Evolutionary conservation across 2,329 filamentous ascomycete genomes (phyloP).

Genomic region (Cercospora nicotianae): DNA sequence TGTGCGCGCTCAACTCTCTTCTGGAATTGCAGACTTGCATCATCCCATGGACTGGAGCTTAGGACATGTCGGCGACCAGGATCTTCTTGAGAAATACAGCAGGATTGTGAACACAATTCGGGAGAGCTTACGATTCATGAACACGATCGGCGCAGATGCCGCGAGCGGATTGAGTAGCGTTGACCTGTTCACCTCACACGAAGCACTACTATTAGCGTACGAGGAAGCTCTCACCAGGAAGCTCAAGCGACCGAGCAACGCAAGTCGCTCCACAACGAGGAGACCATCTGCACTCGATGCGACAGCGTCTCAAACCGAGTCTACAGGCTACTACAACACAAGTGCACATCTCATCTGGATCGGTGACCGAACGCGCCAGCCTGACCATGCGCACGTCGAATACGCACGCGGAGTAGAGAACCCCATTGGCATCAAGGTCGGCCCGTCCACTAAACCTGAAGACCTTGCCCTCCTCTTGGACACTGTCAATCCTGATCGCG

Average conservation of each 20-base stretch:
- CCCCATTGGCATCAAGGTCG: conserved; percentile 94
- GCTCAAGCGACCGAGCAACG: conserved; percentile 63
- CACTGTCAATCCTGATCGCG: conserved; percentile 76
- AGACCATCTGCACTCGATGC: conserved; percentile 3
- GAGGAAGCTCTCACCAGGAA: conserved; percentile 82
- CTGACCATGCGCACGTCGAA: conserved; percentile 91
- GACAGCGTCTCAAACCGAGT: conserved; percentile 12
- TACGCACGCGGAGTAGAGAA: conserved; percentile 97
- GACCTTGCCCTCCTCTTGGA: conserved; percentile 80
- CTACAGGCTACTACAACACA: conserved; percentile 82
- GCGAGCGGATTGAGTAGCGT: conserved; percentile 83
- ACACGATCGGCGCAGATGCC: conserved; percentile 85
- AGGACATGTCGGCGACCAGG: conserved; percentile 82
- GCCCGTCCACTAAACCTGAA: conserved; percentile 73
- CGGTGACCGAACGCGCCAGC: conserved; percentile 89
- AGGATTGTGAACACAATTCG: conserved; percentile 81
- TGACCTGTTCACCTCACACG: conserved; percentile 93
- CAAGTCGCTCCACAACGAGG: conserved; percentile 31
- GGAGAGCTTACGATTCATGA: conserved; percentile 83
- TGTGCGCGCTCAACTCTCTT: conserved; percentile 76
- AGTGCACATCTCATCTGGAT: conserved; percentile 98
- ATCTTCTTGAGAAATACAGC: conserved; percentile 82
- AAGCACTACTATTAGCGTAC: conserved; percentile 91
- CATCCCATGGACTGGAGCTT: conserved; percentile 92
- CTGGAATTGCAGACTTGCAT: conserved; percentile 90